Evolutionary conservation across 352 stramenopile species (phyloP).

Genomic region (Globisporangium radiosum): DNA sequence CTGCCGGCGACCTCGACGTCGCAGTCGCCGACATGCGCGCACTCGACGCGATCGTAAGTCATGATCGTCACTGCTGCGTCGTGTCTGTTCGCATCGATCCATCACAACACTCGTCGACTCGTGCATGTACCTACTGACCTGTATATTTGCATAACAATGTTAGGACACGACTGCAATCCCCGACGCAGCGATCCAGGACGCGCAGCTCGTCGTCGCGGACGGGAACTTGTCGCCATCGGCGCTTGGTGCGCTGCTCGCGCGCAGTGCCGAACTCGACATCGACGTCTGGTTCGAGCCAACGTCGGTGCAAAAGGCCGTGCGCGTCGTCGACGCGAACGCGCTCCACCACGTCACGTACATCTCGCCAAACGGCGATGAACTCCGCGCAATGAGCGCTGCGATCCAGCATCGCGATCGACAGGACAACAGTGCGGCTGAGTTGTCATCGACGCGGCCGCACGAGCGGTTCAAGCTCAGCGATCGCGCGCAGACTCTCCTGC

Average conservation of each 20-base stretch:
- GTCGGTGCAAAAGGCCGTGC: constrained; percentile 75
- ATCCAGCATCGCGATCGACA: constrained; percentile 29
- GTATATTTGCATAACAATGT: not conserved
- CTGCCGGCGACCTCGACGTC: constrained; percentile 71
- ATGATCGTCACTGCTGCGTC: no score
- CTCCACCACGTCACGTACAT: constrained; percentile 58
- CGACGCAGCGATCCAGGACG: constrained; percentile 36
- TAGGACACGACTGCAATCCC: constrained; percentile 41
- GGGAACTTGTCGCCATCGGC: constrained; percentile 57
- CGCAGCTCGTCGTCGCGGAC: constrained; percentile 64
- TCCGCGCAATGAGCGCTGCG: constrained; percentile 59
- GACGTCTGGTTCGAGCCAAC: constrained; percentile 82
- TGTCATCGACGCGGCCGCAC: constrained; percentile 7
- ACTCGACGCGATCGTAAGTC: constrained; percentile 67
- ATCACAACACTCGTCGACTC: not conserved
- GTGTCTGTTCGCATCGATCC: no score
- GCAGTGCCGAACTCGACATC: constrained; percentile 30
- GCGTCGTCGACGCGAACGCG: constrained; percentile 40
- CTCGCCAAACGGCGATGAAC: constrained; percentile 73
- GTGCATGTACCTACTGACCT: not conserved
- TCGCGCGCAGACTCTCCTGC: constrained; percentile 30
- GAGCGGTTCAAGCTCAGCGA: constrained; percentile 49
- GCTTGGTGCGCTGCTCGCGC: constrained; percentile 40
- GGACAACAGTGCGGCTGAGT: not conserved
- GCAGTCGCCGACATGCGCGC: constrained; percentile 85